Conservation (phyloP, 2,329 filamentous ascomycete genomes). For the Apiospora koreana region DNA sequence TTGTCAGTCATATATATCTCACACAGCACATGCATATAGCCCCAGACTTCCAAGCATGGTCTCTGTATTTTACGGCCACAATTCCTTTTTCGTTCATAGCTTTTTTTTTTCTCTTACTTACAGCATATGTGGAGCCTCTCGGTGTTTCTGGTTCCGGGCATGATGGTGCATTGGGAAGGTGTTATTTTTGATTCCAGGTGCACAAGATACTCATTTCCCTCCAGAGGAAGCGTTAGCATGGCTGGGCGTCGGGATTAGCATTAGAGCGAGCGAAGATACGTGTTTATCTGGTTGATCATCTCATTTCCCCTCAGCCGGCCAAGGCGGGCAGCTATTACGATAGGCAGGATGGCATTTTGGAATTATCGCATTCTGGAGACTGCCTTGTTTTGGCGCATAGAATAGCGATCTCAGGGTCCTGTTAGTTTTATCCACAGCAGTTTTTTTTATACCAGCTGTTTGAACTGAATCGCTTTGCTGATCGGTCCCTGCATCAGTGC, state of each 20-base stretch:
- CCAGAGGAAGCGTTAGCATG: not conserved
- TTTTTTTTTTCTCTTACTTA: not conserved
- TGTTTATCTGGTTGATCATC: not conserved
- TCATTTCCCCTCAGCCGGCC: not conserved
- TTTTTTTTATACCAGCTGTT: not conserved
- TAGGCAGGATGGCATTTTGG: not conserved
- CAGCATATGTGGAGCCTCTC: not conserved
- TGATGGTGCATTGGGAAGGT: constrained; percentile 7
- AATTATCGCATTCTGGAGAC: not conserved
- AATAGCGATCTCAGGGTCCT: not conserved
- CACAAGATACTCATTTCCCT: not conserved
- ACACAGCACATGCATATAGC: not conserved
- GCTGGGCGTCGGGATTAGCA: not conserved
- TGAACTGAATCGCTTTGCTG: not conserved
- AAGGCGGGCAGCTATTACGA: not conserved
- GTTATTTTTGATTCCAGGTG: not conserved
- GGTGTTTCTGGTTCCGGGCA: not conserved
- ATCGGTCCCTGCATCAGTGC: constrained; percentile 4
- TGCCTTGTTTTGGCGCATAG: not conserved
- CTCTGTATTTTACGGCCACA: constrained; percentile 1
- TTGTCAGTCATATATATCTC: not conserved
- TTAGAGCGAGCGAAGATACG: not conserved
- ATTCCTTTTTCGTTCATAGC: not conserved
- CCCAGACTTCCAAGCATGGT: not conserved
- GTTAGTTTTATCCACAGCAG: constrained; percentile 1